Evolutionary conservation across 768 basidiomycete species (phyloP).

Genomic region (Lactarius hengduanensis): DNA sequence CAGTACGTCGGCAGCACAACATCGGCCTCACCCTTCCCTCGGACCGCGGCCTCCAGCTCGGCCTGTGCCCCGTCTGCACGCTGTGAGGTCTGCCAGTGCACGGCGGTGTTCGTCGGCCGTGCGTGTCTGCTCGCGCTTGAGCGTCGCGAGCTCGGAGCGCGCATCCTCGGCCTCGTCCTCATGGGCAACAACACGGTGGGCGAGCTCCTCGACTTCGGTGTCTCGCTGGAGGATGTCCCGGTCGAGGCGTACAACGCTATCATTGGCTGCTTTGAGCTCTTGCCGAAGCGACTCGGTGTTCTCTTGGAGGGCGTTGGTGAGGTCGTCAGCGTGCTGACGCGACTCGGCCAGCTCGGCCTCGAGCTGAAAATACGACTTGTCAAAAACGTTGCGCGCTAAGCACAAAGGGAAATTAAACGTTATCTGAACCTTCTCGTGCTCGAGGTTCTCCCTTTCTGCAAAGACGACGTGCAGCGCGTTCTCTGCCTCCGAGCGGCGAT

Average conservation of each 20-base stretch:
- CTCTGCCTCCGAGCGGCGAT: slow-evolving; percentile 55
- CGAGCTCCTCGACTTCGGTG: slow-evolving; percentile 50
- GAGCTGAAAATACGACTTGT: slow-evolving; percentile 39
- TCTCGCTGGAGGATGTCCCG: slow-evolving; percentile 57
- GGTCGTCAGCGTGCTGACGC: slow-evolving; percentile 49
- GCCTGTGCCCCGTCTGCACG: slow-evolving; percentile 45
- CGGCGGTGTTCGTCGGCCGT: slow-evolving; percentile 48
- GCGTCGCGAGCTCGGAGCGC: slow-evolving; percentile 52
- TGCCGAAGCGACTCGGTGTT: slow-evolving; percentile 51
- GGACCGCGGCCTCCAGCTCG: slow-evolving; percentile 50
- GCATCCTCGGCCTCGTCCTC: slow-evolving; percentile 55
- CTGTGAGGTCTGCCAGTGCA: slow-evolving; percentile 47
- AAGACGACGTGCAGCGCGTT: slow-evolving; percentile 54
- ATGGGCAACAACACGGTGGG: slow-evolving; percentile 45
- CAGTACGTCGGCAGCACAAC: slow-evolving; percentile 46
- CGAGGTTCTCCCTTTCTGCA: slow-evolving; percentile 51
- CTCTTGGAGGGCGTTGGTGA: too few species aligned
- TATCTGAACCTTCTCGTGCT: slow-evolving; percentile 36
- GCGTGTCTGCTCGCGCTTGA: slow-evolving; percentile 56
- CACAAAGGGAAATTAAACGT: slow-evolving; percentile 1
- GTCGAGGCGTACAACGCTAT: slow-evolving; percentile 54
- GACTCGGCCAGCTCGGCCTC: slow-evolving; percentile 52
- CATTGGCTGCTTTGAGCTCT: slow-evolving; percentile 55
- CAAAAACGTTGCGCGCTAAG: background rate
- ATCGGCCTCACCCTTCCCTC: slow-evolving; percentile 56